A percentile compares a stretch with the other conserved stretches of the same genome.
Evolutionary conservation across 169 alveolate genomes (phyloP).

Genomic region (Plasmodium ovale): DNA sequence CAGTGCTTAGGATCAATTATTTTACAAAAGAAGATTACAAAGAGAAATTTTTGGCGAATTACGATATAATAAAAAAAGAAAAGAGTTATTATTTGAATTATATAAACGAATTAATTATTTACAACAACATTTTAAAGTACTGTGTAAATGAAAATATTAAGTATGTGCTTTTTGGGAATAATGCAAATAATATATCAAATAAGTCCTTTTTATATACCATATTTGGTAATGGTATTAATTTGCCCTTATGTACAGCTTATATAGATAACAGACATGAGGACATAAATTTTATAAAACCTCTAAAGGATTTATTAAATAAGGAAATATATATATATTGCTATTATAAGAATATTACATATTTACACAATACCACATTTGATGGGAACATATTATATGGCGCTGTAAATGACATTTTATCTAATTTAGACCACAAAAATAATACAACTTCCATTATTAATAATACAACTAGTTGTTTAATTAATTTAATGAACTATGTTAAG

Average conservation of each 20-base stretch:
- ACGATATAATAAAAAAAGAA: slow-evolving; percentile 50
- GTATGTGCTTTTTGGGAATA: slow-evolving; percentile 61
- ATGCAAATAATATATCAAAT: slow-evolving; percentile 73
- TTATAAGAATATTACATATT: slow-evolving; percentile 53
- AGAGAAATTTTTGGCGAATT: slow-evolving; percentile 9
- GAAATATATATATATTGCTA: slow-evolving; percentile 67
- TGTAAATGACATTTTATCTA: slow-evolving; percentile 45
- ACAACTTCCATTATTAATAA: slow-evolving; percentile 33
- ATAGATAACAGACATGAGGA: slow-evolving; percentile 48
- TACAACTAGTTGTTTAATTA: slow-evolving; percentile 29
- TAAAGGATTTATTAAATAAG: slow-evolving; percentile 59
- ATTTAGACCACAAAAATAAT: slow-evolving; percentile 38
- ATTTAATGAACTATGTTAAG: neutral
- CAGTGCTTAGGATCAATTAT: slow-evolving; percentile 52
- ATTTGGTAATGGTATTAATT: slow-evolving; percentile 56
- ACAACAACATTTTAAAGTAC: slow-evolving; percentile 56
- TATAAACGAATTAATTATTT: slow-evolving; percentile 64
- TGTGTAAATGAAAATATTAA: slow-evolving; percentile 51
- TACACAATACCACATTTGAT: slow-evolving; percentile 17
- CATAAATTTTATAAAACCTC: slow-evolving; percentile 44
- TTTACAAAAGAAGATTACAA: slow-evolving; percentile 34
- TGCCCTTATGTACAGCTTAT: slow-evolving; percentile 46
- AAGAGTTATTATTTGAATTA: slow-evolving; percentile 55
- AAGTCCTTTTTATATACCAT: slow-evolving; percentile 61
- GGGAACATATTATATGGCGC: slow-evolving; percentile 31